Percentiles rank a stretch among this genome's conserved stretches.
Conservation (phyloP, 129 eudicot species). For the Artemisia annua region DNA sequence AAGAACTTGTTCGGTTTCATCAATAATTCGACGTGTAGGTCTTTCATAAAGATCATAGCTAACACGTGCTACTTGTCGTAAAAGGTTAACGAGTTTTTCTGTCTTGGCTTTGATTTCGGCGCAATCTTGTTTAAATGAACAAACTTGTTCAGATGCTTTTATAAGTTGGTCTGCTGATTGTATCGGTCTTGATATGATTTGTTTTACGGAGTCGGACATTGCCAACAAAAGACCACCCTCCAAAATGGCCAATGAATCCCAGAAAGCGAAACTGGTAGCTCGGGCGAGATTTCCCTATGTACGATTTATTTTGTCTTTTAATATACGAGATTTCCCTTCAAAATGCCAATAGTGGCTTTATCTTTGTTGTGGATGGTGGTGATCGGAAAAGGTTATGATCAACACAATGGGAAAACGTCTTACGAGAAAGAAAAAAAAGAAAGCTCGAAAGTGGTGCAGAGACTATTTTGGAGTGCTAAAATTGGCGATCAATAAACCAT, state of each 20-base stretch:
- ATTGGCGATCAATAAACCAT: slow-evolving; percentile 24
- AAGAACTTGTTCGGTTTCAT: slow-evolving; percentile 57
- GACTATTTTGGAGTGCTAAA: slow-evolving; percentile 28
- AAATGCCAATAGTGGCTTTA: background rate
- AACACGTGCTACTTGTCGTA: slow-evolving; percentile 58
- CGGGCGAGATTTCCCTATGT: too few species aligned
- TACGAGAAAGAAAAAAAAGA: too few species aligned
- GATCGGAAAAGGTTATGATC: slow-evolving; percentile 3
- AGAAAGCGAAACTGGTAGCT: background rate
- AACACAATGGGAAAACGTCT: background rate
- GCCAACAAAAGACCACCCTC: slow-evolving; percentile 30
- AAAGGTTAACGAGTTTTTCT: slow-evolving; percentile 49
- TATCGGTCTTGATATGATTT: slow-evolving; percentile 48
- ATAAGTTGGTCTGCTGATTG: slow-evolving; percentile 58
- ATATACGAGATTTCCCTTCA: background rate
- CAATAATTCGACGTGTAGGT: slow-evolving; percentile 63
- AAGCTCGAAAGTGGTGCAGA: slow-evolving; percentile 17
- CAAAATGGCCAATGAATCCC: background rate
- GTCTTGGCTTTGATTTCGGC: slow-evolving; percentile 45
- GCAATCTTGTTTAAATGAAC: slow-evolving; percentile 46
- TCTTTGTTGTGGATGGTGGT: slow-evolving; percentile 3
- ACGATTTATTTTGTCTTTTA: background rate
- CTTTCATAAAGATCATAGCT: slow-evolving; percentile 57
- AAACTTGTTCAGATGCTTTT: slow-evolving; percentile 40
- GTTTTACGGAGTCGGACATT: slow-evolving; percentile 60